phyloP scores from a whole-genome alignment of 768 basidiomycete genomes.

The Lactarius sp. region DNA sequence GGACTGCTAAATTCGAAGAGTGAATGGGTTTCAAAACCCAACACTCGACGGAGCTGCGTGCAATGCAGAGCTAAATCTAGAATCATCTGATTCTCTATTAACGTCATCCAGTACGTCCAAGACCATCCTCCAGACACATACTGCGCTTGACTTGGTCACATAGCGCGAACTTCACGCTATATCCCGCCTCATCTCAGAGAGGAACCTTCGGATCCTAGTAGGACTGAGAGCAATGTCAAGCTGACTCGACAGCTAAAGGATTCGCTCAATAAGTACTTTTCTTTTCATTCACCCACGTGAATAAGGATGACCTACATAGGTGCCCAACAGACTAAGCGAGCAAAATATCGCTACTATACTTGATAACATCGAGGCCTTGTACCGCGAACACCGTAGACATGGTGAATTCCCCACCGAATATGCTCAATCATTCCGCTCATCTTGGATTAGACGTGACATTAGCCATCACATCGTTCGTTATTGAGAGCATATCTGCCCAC shows the following conservation, averaged over 20 bases:
- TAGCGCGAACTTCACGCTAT: conserved; percentile 46
- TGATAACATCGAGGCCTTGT: conserved; percentile 67
- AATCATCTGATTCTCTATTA: neutral
- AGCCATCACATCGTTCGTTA: conserved; percentile 67
- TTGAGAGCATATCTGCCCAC: conserved; percentile 75
- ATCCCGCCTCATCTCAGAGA: conserved; percentile 78
- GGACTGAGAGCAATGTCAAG: conserved; percentile 44
- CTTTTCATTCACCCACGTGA: neutral
- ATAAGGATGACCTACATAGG: neutral
- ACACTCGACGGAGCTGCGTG: conserved; percentile 29
- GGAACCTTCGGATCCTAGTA: conserved; percentile 36
- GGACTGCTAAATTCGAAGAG: conserved; percentile 33
- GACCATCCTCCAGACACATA: neutral
- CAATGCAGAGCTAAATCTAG: conserved; percentile 3
- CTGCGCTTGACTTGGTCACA: neutral
- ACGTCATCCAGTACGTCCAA: neutral
- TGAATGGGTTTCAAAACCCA: conserved; percentile 37
- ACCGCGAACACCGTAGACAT: conserved; percentile 71
- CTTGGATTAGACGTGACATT: conserved; percentile 61
- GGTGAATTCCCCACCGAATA: conserved; percentile 40
- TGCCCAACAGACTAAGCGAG: conserved; percentile 71
- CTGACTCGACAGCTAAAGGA: conserved; percentile 79
- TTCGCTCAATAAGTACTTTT: conserved; percentile 70
- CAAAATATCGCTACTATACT: conserved; percentile 78
- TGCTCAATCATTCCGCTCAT: conserved; percentile 1